Percentiles rank a stretch among this genome's conserved stretches.
phyloP scores from a whole-genome alignment of 1,284 basidiomycete species.

The Meira miltonrushii region DNA sequence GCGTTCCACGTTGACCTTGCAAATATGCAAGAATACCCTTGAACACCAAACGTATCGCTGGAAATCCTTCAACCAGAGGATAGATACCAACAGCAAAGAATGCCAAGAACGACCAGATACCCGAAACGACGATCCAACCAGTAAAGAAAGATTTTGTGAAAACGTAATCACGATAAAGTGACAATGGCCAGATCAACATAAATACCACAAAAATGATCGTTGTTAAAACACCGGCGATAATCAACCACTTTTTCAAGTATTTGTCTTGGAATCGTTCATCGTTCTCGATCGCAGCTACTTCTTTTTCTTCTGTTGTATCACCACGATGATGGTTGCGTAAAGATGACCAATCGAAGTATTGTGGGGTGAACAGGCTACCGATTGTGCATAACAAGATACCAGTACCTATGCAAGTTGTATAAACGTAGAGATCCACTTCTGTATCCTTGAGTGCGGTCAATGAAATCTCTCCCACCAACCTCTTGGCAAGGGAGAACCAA shows the following conservation, averaged over 20 bases:
- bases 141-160: slow-evolving; percentile 44
- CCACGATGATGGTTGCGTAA: neutral
- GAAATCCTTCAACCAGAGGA: slow-evolving; percentile 39
- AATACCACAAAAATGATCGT: slow-evolving; percentile 31
- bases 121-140: slow-evolving; percentile 44
- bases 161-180: slow-evolving; percentile 48
- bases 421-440: slow-evolving; percentile 17
- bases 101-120: slow-evolving; percentile 42
- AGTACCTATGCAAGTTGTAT: slow-evolving; percentile 22
- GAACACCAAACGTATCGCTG: slow-evolving; percentile 13
- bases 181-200: slow-evolving; percentile 49
- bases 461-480: slow-evolving; percentile 27
- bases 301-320: slow-evolving; percentile 12
- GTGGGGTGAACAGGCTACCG: slow-evolving; percentile 24
- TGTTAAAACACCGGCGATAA: slow-evolving; percentile 19
- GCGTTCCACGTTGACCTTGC: too few species aligned
- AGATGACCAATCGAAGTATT: slow-evolving; percentile 30
- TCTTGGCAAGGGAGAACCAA: slow-evolving; percentile 41
- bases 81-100: slow-evolving; percentile 39
- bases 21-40: neutral
- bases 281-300: slow-evolving; percentile 10
- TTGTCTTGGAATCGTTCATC: neutral
- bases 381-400: slow-evolving; percentile 25
- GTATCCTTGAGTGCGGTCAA: slow-evolving; percentile 28
- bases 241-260: slow-evolving; percentile 12